These are phyloP conservation scores for Medicago ruthenica DNA, from an alignment of 306 rosid species.

Conservation along the genomic window DNA sequence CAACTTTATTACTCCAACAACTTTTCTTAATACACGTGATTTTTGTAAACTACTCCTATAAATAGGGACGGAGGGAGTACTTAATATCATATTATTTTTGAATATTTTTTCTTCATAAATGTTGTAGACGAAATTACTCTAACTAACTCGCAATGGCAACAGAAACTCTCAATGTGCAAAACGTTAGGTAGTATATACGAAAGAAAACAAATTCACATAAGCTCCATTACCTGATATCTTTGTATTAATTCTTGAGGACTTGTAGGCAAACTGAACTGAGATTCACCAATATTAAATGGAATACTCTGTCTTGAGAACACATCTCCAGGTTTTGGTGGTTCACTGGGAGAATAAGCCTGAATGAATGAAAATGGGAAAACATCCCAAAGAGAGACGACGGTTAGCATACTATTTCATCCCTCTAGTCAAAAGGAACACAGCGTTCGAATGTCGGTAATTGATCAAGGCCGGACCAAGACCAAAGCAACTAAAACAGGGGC, in stretches of 20 bases:
- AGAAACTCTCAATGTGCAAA: slow-evolving; percentile 28
- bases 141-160: slow-evolving; percentile 7
- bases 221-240: slow-evolving; percentile 75
- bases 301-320: slow-evolving; percentile 76
- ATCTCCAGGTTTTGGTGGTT: slow-evolving; percentile 87
- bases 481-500: neutral
- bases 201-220: slow-evolving; percentile 14
- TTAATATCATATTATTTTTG: neutral
- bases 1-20: too few species aligned
- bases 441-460: slow-evolving; percentile 1
- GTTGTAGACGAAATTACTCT: slow-evolving; percentile 1
- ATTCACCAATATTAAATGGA: slow-evolving; percentile 68
- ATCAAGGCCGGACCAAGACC: neutral
- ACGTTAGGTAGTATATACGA: neutral
- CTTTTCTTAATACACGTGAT: too few species aligned
- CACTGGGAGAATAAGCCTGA: slow-evolving; percentile 89
- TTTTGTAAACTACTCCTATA: too few species aligned
- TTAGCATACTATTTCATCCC: slow-evolving; percentile 22
- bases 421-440: slow-evolving; percentile 19
- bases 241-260: slow-evolving; percentile 73
- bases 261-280: slow-evolving; percentile 70
- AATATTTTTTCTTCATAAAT: neutral
- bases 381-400: slow-evolving; percentile 7
- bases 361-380: slow-evolving; percentile 44
- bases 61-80: too few species aligned